Percentiles rank a stretch among this genome's conserved stretches.
phyloP scores from a whole-genome alignment of 2,329 filamentous ascomycete species.

The Fusarium lateritium region DNA sequence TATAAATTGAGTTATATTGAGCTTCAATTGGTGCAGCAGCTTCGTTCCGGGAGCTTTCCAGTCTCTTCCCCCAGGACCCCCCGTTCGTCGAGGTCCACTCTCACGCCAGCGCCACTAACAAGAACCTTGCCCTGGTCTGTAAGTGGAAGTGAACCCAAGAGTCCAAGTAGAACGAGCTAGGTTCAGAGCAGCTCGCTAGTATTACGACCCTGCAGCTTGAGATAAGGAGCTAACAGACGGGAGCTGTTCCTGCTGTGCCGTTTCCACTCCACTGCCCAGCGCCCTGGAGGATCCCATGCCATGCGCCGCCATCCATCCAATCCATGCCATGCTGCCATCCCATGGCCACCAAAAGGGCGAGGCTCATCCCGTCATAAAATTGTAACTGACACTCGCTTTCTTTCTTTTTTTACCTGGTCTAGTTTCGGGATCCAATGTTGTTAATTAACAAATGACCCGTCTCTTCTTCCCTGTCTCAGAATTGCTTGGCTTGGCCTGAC shows the following conservation, averaged over 20 bases:
- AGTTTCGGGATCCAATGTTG: slow-evolving; percentile 5
- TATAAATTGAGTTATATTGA: background rate
- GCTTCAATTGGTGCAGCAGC: slow-evolving; percentile 22
- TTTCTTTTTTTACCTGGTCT: slow-evolving; percentile 9
- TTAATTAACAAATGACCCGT: slow-evolving; percentile 39
- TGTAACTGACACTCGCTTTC: slow-evolving; percentile 8
- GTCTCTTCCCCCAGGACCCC: slow-evolving; percentile 3
- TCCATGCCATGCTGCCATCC: too few species aligned
- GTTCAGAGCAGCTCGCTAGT: slow-evolving; percentile 6
- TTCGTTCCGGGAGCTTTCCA: slow-evolving; percentile 5
- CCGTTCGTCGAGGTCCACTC: slow-evolving; percentile 28
- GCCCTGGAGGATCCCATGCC: background rate
- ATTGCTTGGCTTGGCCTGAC: slow-evolving; percentile 17
- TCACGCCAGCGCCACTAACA: slow-evolving; percentile 37
- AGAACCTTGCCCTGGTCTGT: slow-evolving; percentile 27
- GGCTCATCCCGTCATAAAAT: slow-evolving; percentile 29
- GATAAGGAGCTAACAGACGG: slow-evolving; percentile 13
- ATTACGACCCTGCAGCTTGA: slow-evolving; percentile 10
- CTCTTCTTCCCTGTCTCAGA: slow-evolving; percentile 28
- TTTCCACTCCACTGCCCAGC: background rate
- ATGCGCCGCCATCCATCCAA: background rate
- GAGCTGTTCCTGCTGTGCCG: slow-evolving; percentile 24
- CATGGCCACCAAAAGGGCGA: background rate
- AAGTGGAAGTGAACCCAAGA: background rate
- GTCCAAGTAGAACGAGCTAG: background rate